These are phyloP conservation scores for Agaricus blazei DNA, from an alignment of 768 basidiomycete genomes.

Conservation along the genomic window DNA sequence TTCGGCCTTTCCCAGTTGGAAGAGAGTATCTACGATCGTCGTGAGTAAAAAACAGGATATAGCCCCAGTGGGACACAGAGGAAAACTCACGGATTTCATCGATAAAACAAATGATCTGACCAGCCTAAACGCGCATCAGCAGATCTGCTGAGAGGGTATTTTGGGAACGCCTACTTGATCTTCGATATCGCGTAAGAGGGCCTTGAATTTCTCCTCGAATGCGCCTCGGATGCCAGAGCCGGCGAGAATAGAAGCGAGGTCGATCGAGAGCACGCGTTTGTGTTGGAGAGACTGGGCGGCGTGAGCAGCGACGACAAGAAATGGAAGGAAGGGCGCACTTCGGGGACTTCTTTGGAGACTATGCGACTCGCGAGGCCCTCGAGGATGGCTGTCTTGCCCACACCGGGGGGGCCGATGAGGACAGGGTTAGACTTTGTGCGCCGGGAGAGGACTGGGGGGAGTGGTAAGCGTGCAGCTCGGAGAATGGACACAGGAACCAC, in stretches of 20 bases:
- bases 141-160: constrained; percentile 14
- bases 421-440: constrained; percentile 93
- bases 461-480: not conserved
- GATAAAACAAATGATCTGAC: constrained; percentile 88
- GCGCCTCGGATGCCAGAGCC: constrained; percentile 90
- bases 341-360: constrained; percentile 85
- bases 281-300: constrained; percentile 65
- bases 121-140: constrained; percentile 33
- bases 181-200: constrained; percentile 84
- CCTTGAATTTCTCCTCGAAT: constrained; percentile 93
- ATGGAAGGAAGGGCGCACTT: constrained; percentile 37
- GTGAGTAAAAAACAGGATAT: not conserved
- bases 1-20: constrained; percentile 88
- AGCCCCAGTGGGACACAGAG: not conserved
- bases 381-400: constrained; percentile 89
- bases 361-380: constrained; percentile 88
- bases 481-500: constrained; percentile 14
- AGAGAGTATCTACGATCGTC: constrained; percentile 54
- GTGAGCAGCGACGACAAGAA: not conserved
- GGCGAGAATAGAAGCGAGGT: constrained; percentile 79
- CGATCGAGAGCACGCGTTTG: constrained; percentile 85
- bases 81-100: constrained; percentile 73
- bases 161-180: constrained; percentile 48
- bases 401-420: constrained; percentile 81
- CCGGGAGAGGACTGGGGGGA: constrained; percentile 63